Evolutionary conservation across 441 rosid species (phyloP).

Genomic region (Manihot esculenta): DNA sequence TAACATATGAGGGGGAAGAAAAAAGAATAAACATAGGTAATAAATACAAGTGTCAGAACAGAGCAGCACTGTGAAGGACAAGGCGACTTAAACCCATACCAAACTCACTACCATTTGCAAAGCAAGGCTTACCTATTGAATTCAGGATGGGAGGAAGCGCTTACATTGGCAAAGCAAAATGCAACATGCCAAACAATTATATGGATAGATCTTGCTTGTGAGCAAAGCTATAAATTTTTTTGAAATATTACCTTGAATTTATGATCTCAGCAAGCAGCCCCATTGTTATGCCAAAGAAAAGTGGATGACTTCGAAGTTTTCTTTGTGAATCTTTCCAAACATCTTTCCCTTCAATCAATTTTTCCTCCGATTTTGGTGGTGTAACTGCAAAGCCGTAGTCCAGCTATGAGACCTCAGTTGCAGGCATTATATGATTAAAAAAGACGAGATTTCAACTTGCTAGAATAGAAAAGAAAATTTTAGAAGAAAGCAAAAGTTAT

Average conservation of each 20-base stretch:
- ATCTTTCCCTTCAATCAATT: slow-evolving; percentile 34
- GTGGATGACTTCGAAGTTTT: slow-evolving; percentile 80
- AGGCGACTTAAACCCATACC: too few species aligned
- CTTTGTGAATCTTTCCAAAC: slow-evolving; percentile 42
- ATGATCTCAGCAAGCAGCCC: slow-evolving; percentile 96
- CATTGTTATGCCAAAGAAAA: slow-evolving; percentile 92
- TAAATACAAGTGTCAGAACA: too few species aligned
- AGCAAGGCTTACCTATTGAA: too few species aligned
- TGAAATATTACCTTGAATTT: slow-evolving; percentile 80
- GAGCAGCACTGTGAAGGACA: too few species aligned
- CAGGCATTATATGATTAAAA: not conserved
- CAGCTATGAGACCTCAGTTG: slow-evolving; percentile 26
- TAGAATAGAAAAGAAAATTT: not conserved
- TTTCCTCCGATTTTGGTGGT: slow-evolving; percentile 39
- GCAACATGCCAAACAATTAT: not conserved
- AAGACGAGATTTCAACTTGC: slow-evolving; percentile 4
- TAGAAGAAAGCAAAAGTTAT: not conserved
- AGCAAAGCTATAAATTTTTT: slow-evolving; percentile 18
- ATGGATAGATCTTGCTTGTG: slow-evolving; percentile 1
- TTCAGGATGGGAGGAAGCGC: too few species aligned
- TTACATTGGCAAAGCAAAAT: too few species aligned
- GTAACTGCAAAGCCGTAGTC: slow-evolving; percentile 49
- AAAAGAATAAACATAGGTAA: too few species aligned
- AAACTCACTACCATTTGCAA: too few species aligned
- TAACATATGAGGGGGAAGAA: too few species aligned